These are phyloP conservation scores for Maudiozyma barnettii DNA, from an alignment of 805 yeast species.

Conservation along the genomic window DNA sequence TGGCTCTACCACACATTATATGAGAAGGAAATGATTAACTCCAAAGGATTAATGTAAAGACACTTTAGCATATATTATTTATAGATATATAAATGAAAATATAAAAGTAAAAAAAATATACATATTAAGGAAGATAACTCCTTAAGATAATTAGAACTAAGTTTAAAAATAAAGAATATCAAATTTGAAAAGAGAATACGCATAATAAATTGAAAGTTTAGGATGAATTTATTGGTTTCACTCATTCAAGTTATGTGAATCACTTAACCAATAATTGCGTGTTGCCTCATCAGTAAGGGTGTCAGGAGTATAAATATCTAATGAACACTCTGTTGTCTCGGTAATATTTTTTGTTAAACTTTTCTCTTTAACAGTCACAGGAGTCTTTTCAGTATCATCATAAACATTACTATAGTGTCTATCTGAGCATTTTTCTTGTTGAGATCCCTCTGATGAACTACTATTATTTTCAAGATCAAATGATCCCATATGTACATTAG, in stretches of 20 bases:
- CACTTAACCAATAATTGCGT: conserved; percentile 28
- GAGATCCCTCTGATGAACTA: not conserved
- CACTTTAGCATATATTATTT: not conserved
- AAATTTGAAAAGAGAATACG: not conserved
- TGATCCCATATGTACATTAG: conserved; percentile 4
- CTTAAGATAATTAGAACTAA: not conserved
- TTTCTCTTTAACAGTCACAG: not conserved
- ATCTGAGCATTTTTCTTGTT: too few relatives aligned
- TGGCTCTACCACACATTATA: conserved; percentile 2
- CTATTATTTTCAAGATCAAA: not conserved
- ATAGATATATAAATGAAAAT: not conserved
- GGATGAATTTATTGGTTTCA: not conserved
- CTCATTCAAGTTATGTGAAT: not conserved
- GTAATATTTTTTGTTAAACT: not conserved
- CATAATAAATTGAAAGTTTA: too few relatives aligned
- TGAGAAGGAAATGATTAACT: not conserved
- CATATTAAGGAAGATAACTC: not conserved
- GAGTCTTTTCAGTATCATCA: too few relatives aligned
- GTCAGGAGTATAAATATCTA: conserved; percentile 25
- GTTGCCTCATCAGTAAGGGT: conserved; percentile 31
- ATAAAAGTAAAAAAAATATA: not conserved
- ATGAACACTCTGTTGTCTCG: not conserved
- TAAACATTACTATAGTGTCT: too few relatives aligned
- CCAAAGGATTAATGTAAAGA: not conserved
- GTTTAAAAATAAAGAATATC: not conserved